Evolutionary conservation across 176 grass and related monocot species (phyloP).

Genomic region (Ensete ventricosum): DNA sequence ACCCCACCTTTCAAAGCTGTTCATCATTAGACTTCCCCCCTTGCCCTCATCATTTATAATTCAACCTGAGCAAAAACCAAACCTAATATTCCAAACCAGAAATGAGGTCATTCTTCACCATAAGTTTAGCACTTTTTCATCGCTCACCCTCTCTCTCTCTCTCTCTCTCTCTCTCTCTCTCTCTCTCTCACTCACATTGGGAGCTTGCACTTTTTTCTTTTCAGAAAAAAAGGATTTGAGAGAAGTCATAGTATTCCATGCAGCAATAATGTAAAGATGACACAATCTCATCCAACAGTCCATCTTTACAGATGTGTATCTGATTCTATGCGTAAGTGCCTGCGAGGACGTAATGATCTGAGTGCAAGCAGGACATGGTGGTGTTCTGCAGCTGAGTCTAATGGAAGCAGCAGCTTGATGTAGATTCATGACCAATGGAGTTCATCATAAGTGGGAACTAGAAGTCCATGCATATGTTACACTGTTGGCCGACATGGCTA

Average conservation of each 20-base stretch:
- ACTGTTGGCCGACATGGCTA: too few species aligned
- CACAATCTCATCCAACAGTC: neutral
- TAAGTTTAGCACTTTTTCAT: neutral
- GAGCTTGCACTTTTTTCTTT: neutral
- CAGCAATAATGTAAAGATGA: neutral
- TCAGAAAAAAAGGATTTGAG: neutral
- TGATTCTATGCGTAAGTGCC: too few species aligned
- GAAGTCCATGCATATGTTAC: too few species aligned
- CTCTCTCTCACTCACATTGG: neutral
- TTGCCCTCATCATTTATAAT: slow-evolving; percentile 7
- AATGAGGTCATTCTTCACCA: slow-evolving; percentile 2
- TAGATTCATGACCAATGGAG: too few species aligned
- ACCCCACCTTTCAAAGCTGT: slow-evolving; percentile 4
- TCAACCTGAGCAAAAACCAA: neutral
- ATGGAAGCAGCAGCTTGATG: too few species aligned
- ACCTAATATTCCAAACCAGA: slow-evolving; percentile 5
- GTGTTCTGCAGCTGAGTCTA: too few species aligned
- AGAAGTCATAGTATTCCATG: neutral
- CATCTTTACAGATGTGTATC: too few species aligned
- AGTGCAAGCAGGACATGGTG: too few species aligned
- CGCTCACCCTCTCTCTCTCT: neutral
- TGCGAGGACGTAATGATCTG: too few species aligned
- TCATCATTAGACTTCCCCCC: slow-evolving; percentile 2
- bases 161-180: neutral
- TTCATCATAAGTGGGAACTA: too few species aligned